Percentiles rank a stretch among this genome's conserved stretches.
Conservation (phyloP, 345 rosid species). For the Leavenworthia alabamica region DNA sequence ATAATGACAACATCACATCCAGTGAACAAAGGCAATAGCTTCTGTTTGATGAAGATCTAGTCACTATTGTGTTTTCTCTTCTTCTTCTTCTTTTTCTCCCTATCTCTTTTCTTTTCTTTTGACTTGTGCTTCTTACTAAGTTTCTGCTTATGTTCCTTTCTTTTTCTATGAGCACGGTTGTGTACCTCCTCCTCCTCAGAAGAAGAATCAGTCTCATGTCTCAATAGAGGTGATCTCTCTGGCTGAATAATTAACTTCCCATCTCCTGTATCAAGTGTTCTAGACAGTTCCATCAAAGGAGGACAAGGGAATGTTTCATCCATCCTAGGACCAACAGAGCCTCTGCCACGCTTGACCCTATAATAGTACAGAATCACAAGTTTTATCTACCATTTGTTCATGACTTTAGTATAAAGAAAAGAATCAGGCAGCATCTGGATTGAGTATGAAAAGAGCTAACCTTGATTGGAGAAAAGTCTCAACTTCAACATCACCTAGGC, state of each 20-base stretch:
- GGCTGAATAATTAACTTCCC: slow-evolving; percentile 36
- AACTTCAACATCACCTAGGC: slow-evolving; percentile 61
- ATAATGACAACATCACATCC: not conserved
- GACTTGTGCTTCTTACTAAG: slow-evolving; percentile 45
- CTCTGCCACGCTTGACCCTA: slow-evolving; percentile 90
- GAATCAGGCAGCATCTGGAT: not conserved
- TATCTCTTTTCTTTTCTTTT: slow-evolving; percentile 32
- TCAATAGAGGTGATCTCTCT: slow-evolving; percentile 38
- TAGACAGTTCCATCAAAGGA: slow-evolving; percentile 29
- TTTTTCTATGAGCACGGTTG: slow-evolving; percentile 29
- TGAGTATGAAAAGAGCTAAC: slow-evolving; percentile 29
- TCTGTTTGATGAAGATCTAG: not conserved
- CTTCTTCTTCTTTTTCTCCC: slow-evolving; percentile 18
- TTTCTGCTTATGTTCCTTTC: slow-evolving; percentile 38
- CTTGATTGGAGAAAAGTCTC: slow-evolving; percentile 78
- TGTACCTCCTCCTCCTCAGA: slow-evolving; percentile 38
- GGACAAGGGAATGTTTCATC: slow-evolving; percentile 74
- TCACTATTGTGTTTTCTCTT: not conserved
- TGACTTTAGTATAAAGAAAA: not conserved
- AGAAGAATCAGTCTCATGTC: slow-evolving; percentile 11
- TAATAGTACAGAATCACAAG: slow-evolving; percentile 10
- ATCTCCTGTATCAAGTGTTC: slow-evolving; percentile 25
- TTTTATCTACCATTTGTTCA: not conserved
- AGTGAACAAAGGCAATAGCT: not conserved
- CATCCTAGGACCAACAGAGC: slow-evolving; percentile 88